Percentiles rank a stretch among this genome's conserved stretches.
Evolutionary conservation across 495 filamentous ascomycete genomes (phyloP).

Genomic region (Penicillium manginii): DNA sequence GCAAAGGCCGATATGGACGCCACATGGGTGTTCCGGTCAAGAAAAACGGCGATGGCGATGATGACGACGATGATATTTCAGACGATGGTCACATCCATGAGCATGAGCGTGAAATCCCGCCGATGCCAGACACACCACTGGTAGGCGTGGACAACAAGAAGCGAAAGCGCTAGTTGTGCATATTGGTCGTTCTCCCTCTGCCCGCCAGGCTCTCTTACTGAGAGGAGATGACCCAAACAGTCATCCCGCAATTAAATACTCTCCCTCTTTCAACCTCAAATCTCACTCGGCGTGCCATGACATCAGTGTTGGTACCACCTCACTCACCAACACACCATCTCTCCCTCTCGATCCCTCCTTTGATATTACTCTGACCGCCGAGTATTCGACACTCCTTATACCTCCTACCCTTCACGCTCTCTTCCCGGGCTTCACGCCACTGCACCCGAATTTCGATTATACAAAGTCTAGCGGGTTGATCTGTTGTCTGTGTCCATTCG

Average conservation of each 20-base stretch:
- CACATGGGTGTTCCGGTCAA: constrained; percentile 96
- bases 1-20: constrained; percentile 93
- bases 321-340: constrained; percentile 6
- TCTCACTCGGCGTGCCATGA: background rate
- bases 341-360: constrained; percentile 22
- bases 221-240: background rate
- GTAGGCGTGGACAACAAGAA: constrained; percentile 60
- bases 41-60: constrained; percentile 54
- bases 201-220: background rate
- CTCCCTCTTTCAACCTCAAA: constrained; percentile 1
- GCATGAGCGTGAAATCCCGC: constrained; percentile 31
- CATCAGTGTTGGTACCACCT: background rate
- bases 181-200: constrained; percentile 1
- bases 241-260: constrained; percentile 2
- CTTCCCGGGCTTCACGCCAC: constrained; percentile 21
- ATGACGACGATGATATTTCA: constrained; percentile 13
- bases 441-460: constrained; percentile 26
- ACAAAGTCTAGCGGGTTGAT: constrained; percentile 37
- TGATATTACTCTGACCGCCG: constrained; percentile 13
- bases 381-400: constrained; percentile 28
- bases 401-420: constrained; percentile 22
- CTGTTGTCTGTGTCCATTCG: constrained; percentile 21
- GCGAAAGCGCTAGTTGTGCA: constrained; percentile 61
- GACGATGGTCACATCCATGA: constrained; percentile 2
- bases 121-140: constrained; percentile 38